Percentiles rank a stretch among this genome's conserved stretches.
These are phyloP conservation scores for Aspergillus novoparasiticus DNA, from an alignment of 2,329 filamentous ascomycete genomes.

Conservation along the genomic window DNA sequence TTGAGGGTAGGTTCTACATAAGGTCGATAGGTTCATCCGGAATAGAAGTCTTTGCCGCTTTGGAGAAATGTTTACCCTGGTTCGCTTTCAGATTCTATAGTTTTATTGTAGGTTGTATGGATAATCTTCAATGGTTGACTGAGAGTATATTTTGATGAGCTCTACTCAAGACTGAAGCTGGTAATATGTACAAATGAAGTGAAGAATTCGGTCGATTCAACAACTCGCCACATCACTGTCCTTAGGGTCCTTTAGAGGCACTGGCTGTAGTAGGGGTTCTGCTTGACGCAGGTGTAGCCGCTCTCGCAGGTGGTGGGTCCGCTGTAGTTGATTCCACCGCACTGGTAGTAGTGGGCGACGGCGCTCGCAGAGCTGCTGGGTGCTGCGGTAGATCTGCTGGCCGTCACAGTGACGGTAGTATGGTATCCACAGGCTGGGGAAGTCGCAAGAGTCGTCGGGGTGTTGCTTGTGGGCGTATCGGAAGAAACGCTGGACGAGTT, in stretches of 20 bases:
- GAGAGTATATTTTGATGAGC: neutral
- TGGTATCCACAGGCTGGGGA: constrained; percentile 5
- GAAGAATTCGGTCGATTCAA: neutral
- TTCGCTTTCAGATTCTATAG: neutral
- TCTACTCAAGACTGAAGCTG: neutral
- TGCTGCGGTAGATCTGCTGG: constrained; percentile 2
- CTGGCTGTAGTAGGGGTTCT: constrained; percentile 44
- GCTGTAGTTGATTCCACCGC: constrained; percentile 41
- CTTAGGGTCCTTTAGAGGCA: constrained; percentile 25
- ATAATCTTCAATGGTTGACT: too few relatives aligned
- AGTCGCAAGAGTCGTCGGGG: neutral
- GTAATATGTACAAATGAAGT: neutral
- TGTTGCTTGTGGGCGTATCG: neutral
- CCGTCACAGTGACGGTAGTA: constrained; percentile 7
- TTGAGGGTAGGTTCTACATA: too few relatives aligned
- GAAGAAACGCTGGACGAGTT: neutral
- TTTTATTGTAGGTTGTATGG: neutral
- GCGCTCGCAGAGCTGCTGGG: constrained; percentile 16
- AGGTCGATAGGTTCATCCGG: too few relatives aligned
- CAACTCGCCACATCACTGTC: neutral
- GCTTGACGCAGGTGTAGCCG: constrained; percentile 35
- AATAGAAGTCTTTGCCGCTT: too few relatives aligned
- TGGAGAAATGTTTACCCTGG: neutral
- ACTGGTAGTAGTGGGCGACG: constrained; percentile 32
- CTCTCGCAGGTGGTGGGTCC: constrained; percentile 36